Base-by-base conservation (phyloP, 2,329 filamentous ascomycete genomes). In the Botryosphaeria agaves region DNA sequence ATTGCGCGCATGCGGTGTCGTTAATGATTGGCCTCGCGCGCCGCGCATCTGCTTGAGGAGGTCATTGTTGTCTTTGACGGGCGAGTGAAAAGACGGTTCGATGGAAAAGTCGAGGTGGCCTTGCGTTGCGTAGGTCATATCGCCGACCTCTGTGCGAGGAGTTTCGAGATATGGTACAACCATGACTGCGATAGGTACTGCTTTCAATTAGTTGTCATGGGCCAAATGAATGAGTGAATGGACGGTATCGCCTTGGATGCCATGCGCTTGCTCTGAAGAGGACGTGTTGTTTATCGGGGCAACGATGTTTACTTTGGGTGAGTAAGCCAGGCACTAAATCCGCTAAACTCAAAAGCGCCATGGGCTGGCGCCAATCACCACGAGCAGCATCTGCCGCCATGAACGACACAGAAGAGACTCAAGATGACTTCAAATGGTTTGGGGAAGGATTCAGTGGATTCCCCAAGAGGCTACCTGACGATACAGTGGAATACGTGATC, bases 61-160 rank as follows among this genome's bases (percentile, higher is more conserved):
- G 43, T 89, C 81, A 44, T 74, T 72, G 24, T 47, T 53, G 47
- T 76, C 72, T 53, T 81, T 85, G 17, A 65, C 69, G 15, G 79
- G 85, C 18, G 81, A 84, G 33, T 76, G 72, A 42, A 94, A 93
- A 1, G 87, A 89, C 34, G 81, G 74, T 49, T 91, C 83, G 44
- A 84, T 76, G 31, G 83, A 91, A 41, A 87, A 74, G 44, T 91
- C 83, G 47, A 91, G 73, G 43, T 73, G 61, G 59, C 45, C 39
- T 55, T 72, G 62, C 52, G 58, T 72, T 38, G 91, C 63, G 53
- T 76, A 87, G 41, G 84, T 92, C 55, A 73, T 74, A 66, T 94
- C 83, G 47, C 78, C 83, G 41, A 75, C 55, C 47, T 84, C 79
- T 37, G 83, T 92, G 50, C 78, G 76, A 46, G 87, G 87, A 43